Base-by-base conservation (phyloP, 352 stramenopile genomes). In the Paralagenidium karlingii region DNA sequence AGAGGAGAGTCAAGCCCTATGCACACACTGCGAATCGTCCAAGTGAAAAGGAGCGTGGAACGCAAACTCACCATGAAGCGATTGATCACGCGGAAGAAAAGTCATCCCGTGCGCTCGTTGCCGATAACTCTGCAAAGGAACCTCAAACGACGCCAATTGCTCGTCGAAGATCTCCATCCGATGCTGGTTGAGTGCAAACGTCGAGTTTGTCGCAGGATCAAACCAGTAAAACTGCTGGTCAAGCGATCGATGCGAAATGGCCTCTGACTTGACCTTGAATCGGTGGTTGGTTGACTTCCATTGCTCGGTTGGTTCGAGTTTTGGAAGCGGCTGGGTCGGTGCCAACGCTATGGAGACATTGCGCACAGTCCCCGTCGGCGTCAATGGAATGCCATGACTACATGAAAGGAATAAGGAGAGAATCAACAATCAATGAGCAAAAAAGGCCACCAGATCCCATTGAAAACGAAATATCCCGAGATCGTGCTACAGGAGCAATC, bases 381-480 rank as follows among this genome's bases (percentile, higher is more conserved):
- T 58, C 1, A 87, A 45, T 8, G 65, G 68, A 25, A 87, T 82
- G 7, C 70, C 70, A 44, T 87, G 60, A 19, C 73, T 87, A 38
- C n/a, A n/a, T 32, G 28, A 32, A 32, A 32, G 28, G 28, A 13
- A 32, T 11, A 32, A 13, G 15, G 11, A 32, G 15, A 5, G 2
- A 33, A 38, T n/a, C 43, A 15, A 46, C 26, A 43, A 41, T 46
- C 5, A 9, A 49, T 10, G 16, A 29, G 63, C 15, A 32, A 5
- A 52, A 3, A 36, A 34, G 40, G 7, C 32, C 16, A 33, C 40
- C 29, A 41, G 27, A 43, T 38, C 32, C 42, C 19, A 63, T n/a
- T n/a, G n/a, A n/a, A n/a, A n/a, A n/a, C n/a, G n/a, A n/a, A n/a
- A n/a, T n/a, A n/a, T n/a, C n/a, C n/a, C n/a, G n/a, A n/a, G n/a